phyloP scores from a whole-genome alignment of 805 yeast genomes.

The Kodamaea hsintzibuensis region DNA sequence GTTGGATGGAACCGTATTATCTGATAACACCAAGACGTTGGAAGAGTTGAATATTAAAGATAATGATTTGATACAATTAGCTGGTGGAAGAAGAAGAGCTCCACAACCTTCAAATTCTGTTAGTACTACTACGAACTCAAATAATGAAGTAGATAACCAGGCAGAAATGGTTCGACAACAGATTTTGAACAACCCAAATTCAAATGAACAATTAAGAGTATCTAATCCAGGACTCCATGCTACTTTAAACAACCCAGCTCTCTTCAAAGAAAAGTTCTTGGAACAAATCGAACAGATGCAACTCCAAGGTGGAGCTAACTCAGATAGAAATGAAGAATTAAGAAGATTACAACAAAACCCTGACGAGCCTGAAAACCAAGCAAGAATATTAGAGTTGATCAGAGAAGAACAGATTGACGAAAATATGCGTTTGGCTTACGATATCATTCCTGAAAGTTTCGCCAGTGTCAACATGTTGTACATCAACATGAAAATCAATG shows the following conservation, averaged over 20 bases:
- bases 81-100: slow-evolving; percentile 12
- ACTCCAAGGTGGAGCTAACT: background rate
- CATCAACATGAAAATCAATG: slow-evolving; percentile 75
- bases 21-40: slow-evolving; percentile 38
- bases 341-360: slow-evolving; percentile 60
- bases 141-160: slow-evolving; percentile 23
- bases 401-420: slow-evolving; percentile 76
- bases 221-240: slow-evolving; percentile 50
- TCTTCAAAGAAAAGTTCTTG: slow-evolving; percentile 44
- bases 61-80: slow-evolving; percentile 57
- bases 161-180: slow-evolving; percentile 54
- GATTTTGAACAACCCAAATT: slow-evolving; percentile 41
- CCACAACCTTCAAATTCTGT: background rate
- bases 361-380: slow-evolving; percentile 68
- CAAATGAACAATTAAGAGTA: slow-evolving; percentile 34
- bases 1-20: slow-evolving; percentile 46
- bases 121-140: background rate
- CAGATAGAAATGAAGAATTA: slow-evolving; percentile 39
- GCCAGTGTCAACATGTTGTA: slow-evolving; percentile 82
- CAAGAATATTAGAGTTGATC: slow-evolving; percentile 63
- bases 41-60: slow-evolving; percentile 50
- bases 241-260: slow-evolving; percentile 47
- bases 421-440: slow-evolving; percentile 76
- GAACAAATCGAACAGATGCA: slow-evolving; percentile 28
- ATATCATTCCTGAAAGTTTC: slow-evolving; percentile 88